These are phyloP conservation scores for Pluteus cervinus DNA, from an alignment of 768 basidiomycete genomes.

Conservation along the genomic window DNA sequence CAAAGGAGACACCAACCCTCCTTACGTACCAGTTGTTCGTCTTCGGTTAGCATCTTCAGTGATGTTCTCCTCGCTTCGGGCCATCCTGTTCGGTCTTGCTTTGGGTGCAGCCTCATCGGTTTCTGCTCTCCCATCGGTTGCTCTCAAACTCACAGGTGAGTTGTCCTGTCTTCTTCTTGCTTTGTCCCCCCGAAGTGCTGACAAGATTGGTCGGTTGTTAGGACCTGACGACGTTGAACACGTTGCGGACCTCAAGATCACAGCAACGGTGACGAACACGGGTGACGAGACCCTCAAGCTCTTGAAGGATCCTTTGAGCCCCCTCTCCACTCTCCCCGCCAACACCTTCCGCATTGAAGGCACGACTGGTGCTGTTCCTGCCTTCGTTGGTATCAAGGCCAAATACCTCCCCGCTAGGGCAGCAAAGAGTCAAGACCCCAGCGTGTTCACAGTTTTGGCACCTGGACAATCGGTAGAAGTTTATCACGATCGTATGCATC, in stretches of 20 bases:
- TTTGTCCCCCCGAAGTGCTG: too few relatives aligned
- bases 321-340: slow-evolving; percentile 30
- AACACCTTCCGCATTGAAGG: slow-evolving; percentile 33
- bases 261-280: slow-evolving; percentile 33
- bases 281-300: slow-evolving; percentile 37
- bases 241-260: slow-evolving; percentile 34
- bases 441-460: slow-evolving; percentile 37
- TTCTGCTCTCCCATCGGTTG: too few relatives aligned
- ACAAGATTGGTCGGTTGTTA: too few relatives aligned
- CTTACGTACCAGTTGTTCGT: too few relatives aligned
- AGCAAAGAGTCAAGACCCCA: slow-evolving; percentile 14
- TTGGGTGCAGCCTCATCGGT: too few relatives aligned
- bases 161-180: too few relatives aligned
- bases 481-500: slow-evolving; percentile 29
- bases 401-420: slow-evolving; percentile 31
- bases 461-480: slow-evolving; percentile 30
- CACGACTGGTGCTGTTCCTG: slow-evolving; percentile 24
- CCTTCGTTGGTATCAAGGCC: slow-evolving; percentile 34
- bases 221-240: slow-evolving; percentile 27
- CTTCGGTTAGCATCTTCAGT: too few relatives aligned
- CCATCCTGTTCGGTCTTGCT: too few relatives aligned
- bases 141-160: too few relatives aligned
- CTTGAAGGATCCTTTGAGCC: slow-evolving; percentile 34
- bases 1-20: too few relatives aligned
- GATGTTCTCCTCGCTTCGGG: too few relatives aligned